These are phyloP conservation scores for Letharia lupina DNA, from an alignment of 495 filamentous ascomycete species.

Conservation along the genomic window DNA sequence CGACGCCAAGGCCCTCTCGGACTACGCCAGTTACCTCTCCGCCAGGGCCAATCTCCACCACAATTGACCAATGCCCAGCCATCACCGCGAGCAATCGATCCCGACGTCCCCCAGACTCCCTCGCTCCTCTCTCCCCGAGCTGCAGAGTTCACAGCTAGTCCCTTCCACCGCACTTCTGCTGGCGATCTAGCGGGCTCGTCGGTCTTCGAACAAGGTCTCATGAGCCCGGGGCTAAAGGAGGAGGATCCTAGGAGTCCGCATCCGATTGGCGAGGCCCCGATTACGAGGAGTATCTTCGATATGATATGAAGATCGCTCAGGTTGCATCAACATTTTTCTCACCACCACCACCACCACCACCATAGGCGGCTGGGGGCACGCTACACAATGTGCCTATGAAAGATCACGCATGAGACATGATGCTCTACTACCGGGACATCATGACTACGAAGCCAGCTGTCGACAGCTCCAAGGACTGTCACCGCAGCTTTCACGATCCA, in stretches of 20 bases:
- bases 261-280: slow-evolving; percentile 38
- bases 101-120: slow-evolving; percentile 32
- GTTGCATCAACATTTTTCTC: neutral
- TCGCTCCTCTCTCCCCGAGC: slow-evolving; percentile 45
- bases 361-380: neutral
- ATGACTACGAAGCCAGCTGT: neutral
- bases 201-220: slow-evolving; percentile 29
- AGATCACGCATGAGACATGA: neutral
- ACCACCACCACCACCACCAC: neutral
- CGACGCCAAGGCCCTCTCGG: slow-evolving; percentile 19
- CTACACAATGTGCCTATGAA: neutral
- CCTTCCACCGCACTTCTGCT: slow-evolving; percentile 30
- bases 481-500: neutral
- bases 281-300: slow-evolving; percentile 48
- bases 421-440: neutral
- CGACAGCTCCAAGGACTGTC: neutral
- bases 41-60: slow-evolving; percentile 11
- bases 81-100: slow-evolving; percentile 22
- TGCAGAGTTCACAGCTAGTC: slow-evolving; percentile 38
- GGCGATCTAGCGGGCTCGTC: slow-evolving; percentile 33
- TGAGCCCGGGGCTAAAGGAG: slow-evolving; percentile 26
- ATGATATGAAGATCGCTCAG: slow-evolving; percentile 27
- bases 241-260: slow-evolving; percentile 44
- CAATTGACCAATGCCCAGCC: slow-evolving; percentile 3
- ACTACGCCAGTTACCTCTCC: slow-evolving; percentile 16